Evolutionary conservation across 1,284 basidiomycete genomes (phyloP), one percentile per base, ranked within the genome.

Genomic region (Erythrobasidium hasegawianum): DNA sequence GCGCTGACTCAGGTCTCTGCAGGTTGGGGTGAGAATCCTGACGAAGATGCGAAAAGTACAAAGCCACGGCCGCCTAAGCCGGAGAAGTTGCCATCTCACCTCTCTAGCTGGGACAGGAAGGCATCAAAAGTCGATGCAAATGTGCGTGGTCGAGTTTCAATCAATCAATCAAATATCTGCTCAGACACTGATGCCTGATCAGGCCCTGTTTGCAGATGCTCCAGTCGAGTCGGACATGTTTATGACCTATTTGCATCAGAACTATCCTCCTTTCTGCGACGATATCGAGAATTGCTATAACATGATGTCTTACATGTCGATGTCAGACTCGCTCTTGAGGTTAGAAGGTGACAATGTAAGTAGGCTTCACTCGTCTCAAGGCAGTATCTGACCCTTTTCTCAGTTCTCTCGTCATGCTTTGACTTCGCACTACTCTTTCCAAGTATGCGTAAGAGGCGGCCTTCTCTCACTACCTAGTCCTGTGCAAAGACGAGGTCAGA

Each of bases 241-340:
- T 69, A 86, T 87, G 7, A 79, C 95, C 2, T 99, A 97, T 77
- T 81, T 95, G 2, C 93, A 97, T 71, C 92, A 97, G 75, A 97
- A 97, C 75, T 90, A 93, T 70, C 83, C 87, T 0, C 85, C 86
- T 59, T 98, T 91, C 75, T 91, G 88, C 73, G 78, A 83, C 45
- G 84, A 87, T 26, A 76, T 95, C 0, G 89, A 94, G 2, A 81
- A 97, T 68, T 87, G 86, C 68, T 83, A 83, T 1, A 81, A 80
- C 0, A 78, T 92, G 1, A 79, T 86, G 20, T 93, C 97, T 33
- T 85, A 85, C 75, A 78, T 97, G 60, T 94, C 91, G 71, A 85
- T 83, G 78, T 82, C 87, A 0, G 94, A 97, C 74, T 81, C 84
- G 18, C 29, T 74, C 0, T 86, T 86, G 76, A 83, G 84, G 3